Base-by-base conservation (phyloP, 768 basidiomycete genomes). In the Podaxis pistillaris region DNA sequence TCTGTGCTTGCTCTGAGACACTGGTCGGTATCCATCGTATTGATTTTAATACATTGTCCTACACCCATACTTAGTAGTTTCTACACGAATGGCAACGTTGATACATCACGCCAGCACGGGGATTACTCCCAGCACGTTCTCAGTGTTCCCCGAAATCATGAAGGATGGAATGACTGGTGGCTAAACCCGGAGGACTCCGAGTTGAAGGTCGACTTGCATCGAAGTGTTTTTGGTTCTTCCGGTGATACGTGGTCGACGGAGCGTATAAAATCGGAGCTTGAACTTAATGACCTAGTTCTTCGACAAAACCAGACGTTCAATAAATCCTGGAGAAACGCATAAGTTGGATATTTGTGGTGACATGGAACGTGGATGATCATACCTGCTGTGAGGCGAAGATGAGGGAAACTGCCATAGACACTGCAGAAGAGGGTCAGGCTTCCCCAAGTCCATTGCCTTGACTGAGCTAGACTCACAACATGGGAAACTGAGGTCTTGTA, bases 401-500 rank as follows among this genome's bases (percentile, higher is more conserved):
- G n/a, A 55, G 52, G 9, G 60, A 54, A 15, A 62, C 44, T 3
- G 44, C 60, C 60, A 62, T 56, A 1, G 52, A 62, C 46, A 62
- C 52, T 62, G 17, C 5, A 15, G 9, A 50, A 26, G 24, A 12
- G 7, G 13, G 24, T 24, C 24, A 24, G 12, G 13, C 19, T 13
- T 24, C 11, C 12, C 49, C 4, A 2, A 28, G 6, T 13, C 24
- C 22, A 13, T 13, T 28, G 22, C 49, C 19, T 13, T 24, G 24
- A 12, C 19, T 13, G 38, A 37, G 22, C 3, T 24, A 2, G 19
- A 17, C 60, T 62, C 33, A 62, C 60, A 47, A 33, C 52, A 55
- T 13, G 60, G 52, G 41, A 55, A 62, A 11, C 52, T 62, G 41
- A 62, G 60, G 44, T 46, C 60, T 33, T 62, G 60, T 6, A 37